Base-by-base conservation (phyloP, 2,329 filamentous ascomycete genomes). In the Colletotrichum tamarilloi region DNA sequence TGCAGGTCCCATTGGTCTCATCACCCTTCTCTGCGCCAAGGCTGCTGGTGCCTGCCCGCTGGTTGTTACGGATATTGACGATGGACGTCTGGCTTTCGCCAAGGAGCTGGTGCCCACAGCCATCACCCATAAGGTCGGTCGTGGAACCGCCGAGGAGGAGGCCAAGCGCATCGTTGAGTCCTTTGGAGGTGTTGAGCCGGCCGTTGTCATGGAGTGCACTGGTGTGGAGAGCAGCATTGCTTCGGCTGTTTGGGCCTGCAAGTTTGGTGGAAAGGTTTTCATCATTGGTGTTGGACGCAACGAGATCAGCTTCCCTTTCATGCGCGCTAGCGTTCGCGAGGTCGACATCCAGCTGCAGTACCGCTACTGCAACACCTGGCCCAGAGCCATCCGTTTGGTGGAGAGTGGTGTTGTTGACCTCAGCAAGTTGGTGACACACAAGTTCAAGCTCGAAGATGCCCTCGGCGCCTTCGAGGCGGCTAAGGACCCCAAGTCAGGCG, bases 331-430 rank as follows among this genome's bases (percentile, higher is more conserved):
- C 78, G 96, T 95, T 6, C 90, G 94, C 76, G 97, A 98, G 85
- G 93, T 98, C 77, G 96, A 98, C 84, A 87, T 98, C 74, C 94
- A 97, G 85, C 97, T 98, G 84, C 96, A 98, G 86, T 98, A 98
- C 87, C 91, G 97, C 74, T 98, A 98, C 87, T 90, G 90, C 85
- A 98, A 98, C 86, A 98, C 95, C 26, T 98, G 96, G 96, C 97
- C 96, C 42, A 91, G 94, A 75, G 96, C 97, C 56, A 98, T 98
- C 77, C 90, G 95, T 60, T 86, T 98, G 76, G 89, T 98, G 49
- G 91, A 95, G 86, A 95, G 92, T 80, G 94, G 94, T 2, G 90
- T 98, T 4, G 90, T 98, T 78, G 91, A 97, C 81, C 85, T 98
- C 80, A 89, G 89, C 78, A 93, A 90, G 84, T 85, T 98, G 74